Conservation (phyloP, 805 yeast species). For the Phaffomyces opuntiae region DNA sequence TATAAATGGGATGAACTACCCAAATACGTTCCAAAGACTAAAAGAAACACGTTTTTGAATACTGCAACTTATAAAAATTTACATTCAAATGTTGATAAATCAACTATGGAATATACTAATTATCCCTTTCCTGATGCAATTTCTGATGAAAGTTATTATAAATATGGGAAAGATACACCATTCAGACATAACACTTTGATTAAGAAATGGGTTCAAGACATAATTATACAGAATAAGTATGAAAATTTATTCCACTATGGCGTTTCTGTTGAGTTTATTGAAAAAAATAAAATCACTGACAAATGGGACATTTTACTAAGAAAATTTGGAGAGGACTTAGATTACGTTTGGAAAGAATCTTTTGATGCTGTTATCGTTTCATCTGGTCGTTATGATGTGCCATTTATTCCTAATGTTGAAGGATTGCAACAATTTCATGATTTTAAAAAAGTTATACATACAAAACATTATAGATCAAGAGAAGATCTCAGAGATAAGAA, state of each 20-base stretch:
- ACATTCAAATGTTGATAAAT: constrained; percentile 7
- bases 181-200: constrained; percentile 9
- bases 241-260: not conserved
- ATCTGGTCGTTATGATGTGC: constrained; percentile 51
- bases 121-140: constrained; percentile 5
- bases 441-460: constrained; percentile 28
- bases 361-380: constrained; percentile 54
- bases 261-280: not conserved
- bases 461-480: constrained; percentile 33
- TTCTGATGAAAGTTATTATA: not conserved
- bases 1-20: not conserved
- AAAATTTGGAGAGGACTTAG: constrained; percentile 4
- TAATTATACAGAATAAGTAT: constrained; percentile 1
- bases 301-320: constrained; percentile 28
- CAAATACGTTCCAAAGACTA: not conserved
- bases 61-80: constrained; percentile 7
- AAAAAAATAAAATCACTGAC: not conserved
- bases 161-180: constrained; percentile 8
- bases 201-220: constrained; percentile 8
- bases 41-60: constrained; percentile 1
- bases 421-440: constrained; percentile 39
- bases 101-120: constrained; percentile 6
- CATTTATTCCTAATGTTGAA: constrained; percentile 41
- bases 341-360: constrained; percentile 34
- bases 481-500: constrained; percentile 31